A percentile compares a stretch with the other conserved stretches of the same genome.
Conservation (phyloP, 1,284 basidiomycete species). For the Prillingera fragicola region DNA sequence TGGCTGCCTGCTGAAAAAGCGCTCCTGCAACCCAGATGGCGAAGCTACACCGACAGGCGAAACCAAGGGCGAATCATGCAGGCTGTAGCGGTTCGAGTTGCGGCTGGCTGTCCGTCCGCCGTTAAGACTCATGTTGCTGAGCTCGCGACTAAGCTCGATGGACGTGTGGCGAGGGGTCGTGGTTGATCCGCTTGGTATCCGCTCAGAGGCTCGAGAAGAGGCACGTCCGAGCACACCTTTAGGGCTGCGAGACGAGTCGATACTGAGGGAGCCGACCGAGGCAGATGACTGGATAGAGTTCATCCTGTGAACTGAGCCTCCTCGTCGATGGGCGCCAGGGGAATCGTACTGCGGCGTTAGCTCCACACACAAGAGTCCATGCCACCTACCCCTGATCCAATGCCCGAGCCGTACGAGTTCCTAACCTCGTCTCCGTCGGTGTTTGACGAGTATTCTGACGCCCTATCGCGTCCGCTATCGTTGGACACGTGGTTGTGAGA, state of each 20-base stretch:
- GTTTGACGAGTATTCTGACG: no score
- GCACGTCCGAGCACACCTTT: not conserved
- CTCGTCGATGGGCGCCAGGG: no score
- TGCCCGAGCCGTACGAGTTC: no score
- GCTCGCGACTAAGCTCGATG: conserved; percentile 5
- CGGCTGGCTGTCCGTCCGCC: conserved; percentile 2
- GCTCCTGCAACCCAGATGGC: not conserved
- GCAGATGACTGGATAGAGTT: no score
- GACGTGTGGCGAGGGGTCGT: conserved; percentile 3
- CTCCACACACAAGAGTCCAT: no score
- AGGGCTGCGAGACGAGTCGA: conserved; percentile 19
- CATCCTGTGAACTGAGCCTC: no score
- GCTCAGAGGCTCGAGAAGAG: conserved; percentile 3
- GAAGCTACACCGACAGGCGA: not conserved
- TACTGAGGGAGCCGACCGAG: conserved; percentile 17
- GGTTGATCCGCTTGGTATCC: not conserved
- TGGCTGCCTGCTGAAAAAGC: not conserved
- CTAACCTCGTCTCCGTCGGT: no score
- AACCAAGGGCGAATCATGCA: conserved; percentile 1
- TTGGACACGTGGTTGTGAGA: no score
- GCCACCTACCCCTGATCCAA: no score
- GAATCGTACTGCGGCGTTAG: no score
- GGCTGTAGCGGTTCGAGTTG: not conserved
- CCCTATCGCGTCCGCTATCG: no score
- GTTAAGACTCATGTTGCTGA: not conserved